phyloP scores from a whole-genome alignment of 805 yeast genomes.

The Wickerhamiella kurtzmanii region DNA sequence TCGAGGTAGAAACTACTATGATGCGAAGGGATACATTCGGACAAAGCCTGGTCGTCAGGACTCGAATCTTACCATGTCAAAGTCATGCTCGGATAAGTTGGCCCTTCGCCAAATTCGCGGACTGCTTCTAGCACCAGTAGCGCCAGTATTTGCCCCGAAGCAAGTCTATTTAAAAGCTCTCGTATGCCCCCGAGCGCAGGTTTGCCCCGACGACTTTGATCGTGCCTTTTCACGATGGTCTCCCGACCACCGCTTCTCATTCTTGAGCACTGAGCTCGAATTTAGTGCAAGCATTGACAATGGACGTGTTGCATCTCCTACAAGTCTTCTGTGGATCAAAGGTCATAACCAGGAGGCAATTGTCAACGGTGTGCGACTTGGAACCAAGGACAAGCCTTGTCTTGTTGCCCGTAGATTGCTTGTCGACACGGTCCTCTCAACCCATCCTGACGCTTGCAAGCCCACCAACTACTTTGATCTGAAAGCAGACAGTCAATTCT shows the following conservation, averaged over 20 bases:
- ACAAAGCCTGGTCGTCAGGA: conserved; percentile 90
- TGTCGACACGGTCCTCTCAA: neutral
- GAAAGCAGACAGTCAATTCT: conserved; percentile 4
- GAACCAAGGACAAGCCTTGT: conserved; percentile 12
- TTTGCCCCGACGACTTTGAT: conserved; percentile 16
- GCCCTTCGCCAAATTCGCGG: conserved; percentile 42
- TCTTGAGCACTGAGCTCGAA: conserved; percentile 1
- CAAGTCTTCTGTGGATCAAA: conserved; percentile 13
- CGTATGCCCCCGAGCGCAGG: conserved; percentile 19
- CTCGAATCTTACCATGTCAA: conserved; percentile 55
- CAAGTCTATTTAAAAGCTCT: conserved; percentile 20
- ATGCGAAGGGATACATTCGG: conserved; percentile 47
- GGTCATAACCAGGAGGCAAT: conserved; percentile 13
- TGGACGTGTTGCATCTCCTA: conserved; percentile 11
- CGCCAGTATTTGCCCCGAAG: conserved; percentile 15
- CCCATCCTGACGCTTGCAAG: neutral
- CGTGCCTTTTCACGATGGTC: conserved; percentile 24
- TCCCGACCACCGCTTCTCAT: conserved; percentile 11
- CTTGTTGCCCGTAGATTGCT: conserved; percentile 9
- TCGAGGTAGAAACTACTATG: conserved; percentile 17
- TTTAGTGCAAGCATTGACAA: conserved; percentile 11
- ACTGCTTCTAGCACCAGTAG: conserved; percentile 22
- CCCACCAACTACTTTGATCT: conserved; percentile 5
- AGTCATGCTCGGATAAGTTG: conserved; percentile 82
- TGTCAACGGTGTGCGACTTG: conserved; percentile 18